Evolutionary conservation across 176 grass and related monocot genomes (phyloP).

Genomic region (Lolium perenne): DNA sequence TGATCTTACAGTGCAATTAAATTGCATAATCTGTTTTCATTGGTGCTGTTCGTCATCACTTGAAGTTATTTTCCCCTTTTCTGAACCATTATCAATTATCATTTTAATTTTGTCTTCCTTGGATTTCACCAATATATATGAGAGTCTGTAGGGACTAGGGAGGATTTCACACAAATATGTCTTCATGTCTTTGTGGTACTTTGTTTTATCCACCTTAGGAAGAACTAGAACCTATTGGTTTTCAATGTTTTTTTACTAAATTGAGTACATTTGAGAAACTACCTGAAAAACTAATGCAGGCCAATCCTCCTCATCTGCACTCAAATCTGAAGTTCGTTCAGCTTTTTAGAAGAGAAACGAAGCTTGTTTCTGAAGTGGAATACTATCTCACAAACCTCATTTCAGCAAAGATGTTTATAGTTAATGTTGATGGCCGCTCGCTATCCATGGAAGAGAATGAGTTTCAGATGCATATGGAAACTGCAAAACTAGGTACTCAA

Average conservation of each 20-base stretch:
- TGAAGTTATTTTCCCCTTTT: neutral
- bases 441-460: too few species aligned
- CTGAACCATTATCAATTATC: neutral
- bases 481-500: too few species aligned
- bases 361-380: slow-evolving; percentile 94
- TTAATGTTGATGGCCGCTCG: too few species aligned
- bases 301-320: slow-evolving; percentile 93
- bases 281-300: slow-evolving; percentile 50
- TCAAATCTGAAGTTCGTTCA: slow-evolving; percentile 94
- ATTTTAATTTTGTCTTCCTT: neutral
- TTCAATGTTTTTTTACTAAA: neutral
- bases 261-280: slow-evolving; percentile 13
- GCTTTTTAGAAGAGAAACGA: slow-evolving; percentile 81
- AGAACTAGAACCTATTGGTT: neutral
- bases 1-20: neutral
- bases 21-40: neutral
- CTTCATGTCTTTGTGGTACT: slow-evolving; percentile 1
- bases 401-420: too few species aligned
- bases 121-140: slow-evolving; percentile 2
- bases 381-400: slow-evolving; percentile 94
- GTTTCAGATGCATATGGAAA: too few species aligned
- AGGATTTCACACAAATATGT: neutral
- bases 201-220: neutral
- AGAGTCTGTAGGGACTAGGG: neutral
- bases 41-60: neutral